Conservation (phyloP, 1,284 basidiomycete genomes). For the Neonothopanus nambi region DNA sequence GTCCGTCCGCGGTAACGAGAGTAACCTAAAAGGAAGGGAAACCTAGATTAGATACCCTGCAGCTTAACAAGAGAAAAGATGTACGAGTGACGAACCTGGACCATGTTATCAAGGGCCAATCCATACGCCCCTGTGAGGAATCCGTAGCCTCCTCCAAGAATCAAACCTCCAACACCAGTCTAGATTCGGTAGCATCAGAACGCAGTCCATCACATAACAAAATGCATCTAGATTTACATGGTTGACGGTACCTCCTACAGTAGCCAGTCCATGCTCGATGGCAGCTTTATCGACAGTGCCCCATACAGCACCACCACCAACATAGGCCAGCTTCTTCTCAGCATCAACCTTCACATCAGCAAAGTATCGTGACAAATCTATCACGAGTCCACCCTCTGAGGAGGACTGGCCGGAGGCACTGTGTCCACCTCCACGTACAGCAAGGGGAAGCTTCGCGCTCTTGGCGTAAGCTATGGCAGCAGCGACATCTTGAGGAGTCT, state of each 20-base stretch:
- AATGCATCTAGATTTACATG: conserved; percentile 38
- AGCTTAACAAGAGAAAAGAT: too few species aligned
- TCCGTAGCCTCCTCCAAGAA: conserved; percentile 54
- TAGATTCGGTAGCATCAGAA: conserved; percentile 17
- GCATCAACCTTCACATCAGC: conserved; percentile 43
- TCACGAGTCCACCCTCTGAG: conserved; percentile 52
- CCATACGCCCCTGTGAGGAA: conserved; percentile 52
- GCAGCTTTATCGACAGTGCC: conserved; percentile 49
- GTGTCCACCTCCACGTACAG: conserved; percentile 41
- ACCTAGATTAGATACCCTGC: too few species aligned
- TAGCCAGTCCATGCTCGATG: conserved; percentile 48
- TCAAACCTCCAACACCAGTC: conserved; percentile 43
- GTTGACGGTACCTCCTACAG: conserved; percentile 55
- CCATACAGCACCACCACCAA: conserved; percentile 57
- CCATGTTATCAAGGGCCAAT: conserved; percentile 55
- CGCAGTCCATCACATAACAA: too few species aligned
- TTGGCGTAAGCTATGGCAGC: conserved; percentile 29
- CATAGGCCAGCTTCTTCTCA: conserved; percentile 40
- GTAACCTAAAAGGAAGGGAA: too few species aligned
- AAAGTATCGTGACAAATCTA: conserved; percentile 53
- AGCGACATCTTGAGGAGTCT: conserved; percentile 21
- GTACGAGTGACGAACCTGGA: conserved; percentile 33
- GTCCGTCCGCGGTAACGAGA: conserved; percentile 14
- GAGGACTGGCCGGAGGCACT: conserved; percentile 42
- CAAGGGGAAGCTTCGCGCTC: conserved; percentile 29